Percentiles rank a stretch among this genome's conserved stretches.
Evolutionary conservation across 306 rosid genomes (phyloP).

Genomic region (Citrullus colocynthis): DNA sequence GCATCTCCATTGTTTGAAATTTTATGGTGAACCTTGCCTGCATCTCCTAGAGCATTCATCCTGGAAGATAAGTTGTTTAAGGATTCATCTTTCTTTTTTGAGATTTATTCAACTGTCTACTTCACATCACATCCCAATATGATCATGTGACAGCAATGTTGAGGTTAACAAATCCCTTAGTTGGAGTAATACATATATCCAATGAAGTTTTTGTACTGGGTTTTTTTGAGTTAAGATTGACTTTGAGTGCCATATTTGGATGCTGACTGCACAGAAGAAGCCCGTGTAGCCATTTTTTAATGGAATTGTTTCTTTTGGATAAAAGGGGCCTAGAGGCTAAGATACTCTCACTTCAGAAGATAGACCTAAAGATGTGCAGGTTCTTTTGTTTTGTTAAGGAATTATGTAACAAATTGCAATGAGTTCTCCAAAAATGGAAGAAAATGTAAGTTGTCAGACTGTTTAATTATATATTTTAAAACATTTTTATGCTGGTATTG

Average conservation of each 20-base stretch:
- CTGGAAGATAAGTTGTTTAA: background rate
- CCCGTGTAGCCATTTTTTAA: background rate
- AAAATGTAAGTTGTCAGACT: conserved; percentile 45
- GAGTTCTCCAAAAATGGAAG: conserved; percentile 22
- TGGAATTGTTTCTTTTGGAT: background rate
- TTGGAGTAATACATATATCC: background rate
- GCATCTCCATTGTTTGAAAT: background rate
- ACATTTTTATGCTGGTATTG: conserved; percentile 1
- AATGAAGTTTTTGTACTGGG: background rate
- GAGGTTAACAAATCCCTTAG: background rate
- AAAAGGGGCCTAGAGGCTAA: conserved; percentile 1
- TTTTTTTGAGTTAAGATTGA: background rate
- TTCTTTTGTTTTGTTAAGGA: conserved; percentile 33
- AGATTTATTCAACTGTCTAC: background rate
- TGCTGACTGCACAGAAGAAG: background rate
- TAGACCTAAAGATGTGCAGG: conserved; percentile 19
- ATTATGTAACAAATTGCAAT: conserved; percentile 33
- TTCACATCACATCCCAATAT: background rate
- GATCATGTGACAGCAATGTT: background rate
- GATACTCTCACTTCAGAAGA: conserved; percentile 16
- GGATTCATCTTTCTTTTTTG: background rate
- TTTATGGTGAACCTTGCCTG: background rate
- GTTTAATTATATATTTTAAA: conserved; percentile 10
- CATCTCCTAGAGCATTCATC: background rate
- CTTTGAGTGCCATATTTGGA: background rate